Conservation (phyloP, 2,329 filamentous ascomycete species). For the Xylaria sp. region DNA sequence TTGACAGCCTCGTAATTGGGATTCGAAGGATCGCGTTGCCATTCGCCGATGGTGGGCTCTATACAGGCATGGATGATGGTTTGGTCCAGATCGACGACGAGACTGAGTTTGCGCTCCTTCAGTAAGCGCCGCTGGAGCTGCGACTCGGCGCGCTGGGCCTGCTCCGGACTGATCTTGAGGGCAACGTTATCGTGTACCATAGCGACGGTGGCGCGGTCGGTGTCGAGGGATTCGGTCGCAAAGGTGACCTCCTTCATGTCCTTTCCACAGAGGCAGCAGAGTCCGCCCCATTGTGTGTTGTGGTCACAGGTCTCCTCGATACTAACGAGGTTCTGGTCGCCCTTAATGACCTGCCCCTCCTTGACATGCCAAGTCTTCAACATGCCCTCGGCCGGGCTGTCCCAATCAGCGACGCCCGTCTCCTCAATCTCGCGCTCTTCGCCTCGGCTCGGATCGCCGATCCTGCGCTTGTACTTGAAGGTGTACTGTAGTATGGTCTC, state of each 20-base stretch:
- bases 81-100: conserved; percentile 97
- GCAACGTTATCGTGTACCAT: conserved; percentile 92
- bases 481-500: conserved; percentile 84
- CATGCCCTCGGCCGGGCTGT: conserved; percentile 80
- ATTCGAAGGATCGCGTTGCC: conserved; percentile 85
- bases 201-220: conserved; percentile 86
- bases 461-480: conserved; percentile 77
- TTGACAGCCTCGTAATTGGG: conserved; percentile 91
- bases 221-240: conserved; percentile 77
- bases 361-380: conserved; percentile 76
- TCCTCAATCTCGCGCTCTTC: conserved; percentile 68
- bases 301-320: conserved; percentile 92
- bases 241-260: conserved; percentile 93
- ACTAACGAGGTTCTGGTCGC: conserved; percentile 65
- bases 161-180: conserved; percentile 79
- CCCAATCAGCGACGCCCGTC: conserved; percentile 75
- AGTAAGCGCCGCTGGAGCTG: conserved; percentile 84
- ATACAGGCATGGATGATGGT: conserved; percentile 98
- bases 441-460: conserved; percentile 65
- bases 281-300: conserved; percentile 84
- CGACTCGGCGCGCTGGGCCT: conserved; percentile 81
- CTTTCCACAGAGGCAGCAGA: conserved; percentile 91
- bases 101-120: conserved; percentile 78
- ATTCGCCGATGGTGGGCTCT: conserved; percentile 93
- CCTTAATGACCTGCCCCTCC: conserved; percentile 65